Conservation (phyloP, 495 filamentous ascomycete genomes). For the Aspergillus mulundensis region DNA sequence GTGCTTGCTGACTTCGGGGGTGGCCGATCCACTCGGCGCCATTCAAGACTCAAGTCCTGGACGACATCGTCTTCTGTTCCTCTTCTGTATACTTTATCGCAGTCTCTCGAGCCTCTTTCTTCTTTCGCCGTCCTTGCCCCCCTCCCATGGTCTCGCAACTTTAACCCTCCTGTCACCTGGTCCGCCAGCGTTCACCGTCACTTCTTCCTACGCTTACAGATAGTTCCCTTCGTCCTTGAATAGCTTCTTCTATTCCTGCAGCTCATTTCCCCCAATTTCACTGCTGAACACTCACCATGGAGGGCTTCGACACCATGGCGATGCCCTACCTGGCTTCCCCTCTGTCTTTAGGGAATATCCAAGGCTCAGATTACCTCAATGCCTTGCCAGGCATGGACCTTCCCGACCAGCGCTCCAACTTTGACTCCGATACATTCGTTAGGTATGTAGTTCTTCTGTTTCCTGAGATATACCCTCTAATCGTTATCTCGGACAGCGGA, state of each 20-base stretch:
- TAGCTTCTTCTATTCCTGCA: no score
- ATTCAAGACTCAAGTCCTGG: slow-evolving; percentile 13
- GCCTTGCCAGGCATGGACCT: slow-evolving; percentile 51
- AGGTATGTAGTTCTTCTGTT: slow-evolving; percentile 38
- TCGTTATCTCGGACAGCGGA: slow-evolving; percentile 16
- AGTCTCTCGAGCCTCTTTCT: slow-evolving; percentile 2
- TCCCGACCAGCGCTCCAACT: slow-evolving; percentile 53
- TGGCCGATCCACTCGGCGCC: slow-evolving; percentile 22
- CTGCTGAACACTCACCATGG: slow-evolving; percentile 42
- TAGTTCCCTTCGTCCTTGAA: slow-evolving; percentile 7
- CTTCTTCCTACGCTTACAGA: not conserved
- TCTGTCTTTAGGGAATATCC: slow-evolving; percentile 49
- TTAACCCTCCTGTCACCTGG: slow-evolving; percentile 7
- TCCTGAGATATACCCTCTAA: slow-evolving; percentile 3
- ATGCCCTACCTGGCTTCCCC: slow-evolving; percentile 60
- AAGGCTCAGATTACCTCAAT: slow-evolving; percentile 50
- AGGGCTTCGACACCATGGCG: slow-evolving; percentile 61
- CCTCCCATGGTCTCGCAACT: slow-evolving; percentile 10
- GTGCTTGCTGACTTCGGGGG: slow-evolving; percentile 20
- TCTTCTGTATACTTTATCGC: slow-evolving; percentile 13
- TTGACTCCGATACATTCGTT: slow-evolving; percentile 56
- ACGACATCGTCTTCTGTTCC: slow-evolving; percentile 8
- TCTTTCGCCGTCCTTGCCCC: slow-evolving; percentile 2
- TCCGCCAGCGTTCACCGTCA: slow-evolving; percentile 3
- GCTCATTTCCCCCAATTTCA: not conserved